Percentiles rank a stretch among this genome's conserved stretches.
Conservation (phyloP, 257 asterid genomes). For the Nicotiana attenuata region DNA sequence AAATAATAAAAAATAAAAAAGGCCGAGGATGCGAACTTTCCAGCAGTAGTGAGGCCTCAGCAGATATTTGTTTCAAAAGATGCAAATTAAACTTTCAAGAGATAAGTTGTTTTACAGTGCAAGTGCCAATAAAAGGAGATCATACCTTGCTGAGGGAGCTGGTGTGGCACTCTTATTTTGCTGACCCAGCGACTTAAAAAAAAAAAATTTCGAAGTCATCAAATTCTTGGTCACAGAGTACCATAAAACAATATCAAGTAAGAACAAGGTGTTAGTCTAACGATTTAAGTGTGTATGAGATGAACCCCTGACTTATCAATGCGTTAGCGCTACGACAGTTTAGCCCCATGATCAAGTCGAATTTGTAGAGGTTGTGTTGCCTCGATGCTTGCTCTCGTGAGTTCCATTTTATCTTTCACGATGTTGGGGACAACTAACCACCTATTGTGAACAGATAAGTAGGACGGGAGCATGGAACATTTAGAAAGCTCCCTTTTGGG, state of each 20-base stretch:
- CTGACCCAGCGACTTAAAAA: constrained; percentile 38
- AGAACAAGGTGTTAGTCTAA: not conserved
- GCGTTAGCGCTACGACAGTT: not conserved
- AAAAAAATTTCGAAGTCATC: not conserved
- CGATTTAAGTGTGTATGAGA: not conserved
- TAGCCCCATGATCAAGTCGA: not conserved
- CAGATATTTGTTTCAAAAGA: not conserved
- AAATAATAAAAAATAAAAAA: not conserved
- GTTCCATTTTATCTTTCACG: not conserved
- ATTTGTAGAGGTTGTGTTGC: not conserved
- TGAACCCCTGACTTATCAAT: not conserved
- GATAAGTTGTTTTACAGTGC: not conserved
- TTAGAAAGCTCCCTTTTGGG: not conserved
- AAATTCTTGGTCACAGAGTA: not conserved
- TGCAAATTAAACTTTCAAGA: not conserved
- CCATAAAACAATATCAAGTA: too few relatives aligned
- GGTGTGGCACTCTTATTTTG: constrained; percentile 22
- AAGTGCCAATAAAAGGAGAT: constrained; percentile 4
- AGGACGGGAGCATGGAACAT: not conserved
- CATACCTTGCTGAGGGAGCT: constrained; percentile 44
- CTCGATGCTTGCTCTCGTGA: not conserved
- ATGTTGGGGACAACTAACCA: constrained; percentile 5
- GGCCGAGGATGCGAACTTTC: not conserved
- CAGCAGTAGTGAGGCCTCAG: not conserved
- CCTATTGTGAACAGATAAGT: not conserved